Base-by-base conservation (phyloP, 805 yeast genomes). In the Hemisphaericaspora nanyangensis region DNA sequence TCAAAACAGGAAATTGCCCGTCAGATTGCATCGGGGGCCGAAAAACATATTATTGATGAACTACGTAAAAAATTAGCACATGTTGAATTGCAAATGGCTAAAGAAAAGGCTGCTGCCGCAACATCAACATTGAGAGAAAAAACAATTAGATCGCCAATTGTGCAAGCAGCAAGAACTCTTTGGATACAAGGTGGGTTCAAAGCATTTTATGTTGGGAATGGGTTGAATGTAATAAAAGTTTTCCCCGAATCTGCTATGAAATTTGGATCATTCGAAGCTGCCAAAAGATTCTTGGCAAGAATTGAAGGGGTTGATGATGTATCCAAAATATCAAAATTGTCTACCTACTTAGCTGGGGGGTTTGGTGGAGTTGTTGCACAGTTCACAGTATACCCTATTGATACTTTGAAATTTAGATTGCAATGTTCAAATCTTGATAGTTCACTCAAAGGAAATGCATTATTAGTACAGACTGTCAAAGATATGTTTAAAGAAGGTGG, bases 221-320 rank as follows among this genome's bases (percentile, higher is more conserved):
- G 97, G 1, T 68, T 91, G 34, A 93, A 93, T 58, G 87, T 85
- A n/a, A 52, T 90, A 39, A 91, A 91, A 58, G 96, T 91, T 16
- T 87, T 93, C 55, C 99, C 99, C 0, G 99, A 91, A 59, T 84
- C 95, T 27, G 97, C 98, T 1, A 91, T 91, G 78, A 93, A 93
- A 57, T 91, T 93, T 62, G 98, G 99, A 3, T 80, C 95, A 4
- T 91, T 93, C 59, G 99, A 91, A 59, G 76, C 88, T 5, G 82
- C 90, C 0, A 93, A 93, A 54, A 70, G 85, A 40, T 54, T 82
- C 20, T 67, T 93, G 54, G 82, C 95, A 16, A 58, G 66, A 19
- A 43, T 90, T 6, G 96, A 88, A 61, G 95, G 95, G 11, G 80
- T 79, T 6, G 71, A 72, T 10, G 90, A 84, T 54, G 74, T 82